Percentiles rank a stretch among this genome's conserved stretches.
phyloP scores from a whole-genome alignment of 768 basidiomycete species.

The Collybia mongolica region DNA sequence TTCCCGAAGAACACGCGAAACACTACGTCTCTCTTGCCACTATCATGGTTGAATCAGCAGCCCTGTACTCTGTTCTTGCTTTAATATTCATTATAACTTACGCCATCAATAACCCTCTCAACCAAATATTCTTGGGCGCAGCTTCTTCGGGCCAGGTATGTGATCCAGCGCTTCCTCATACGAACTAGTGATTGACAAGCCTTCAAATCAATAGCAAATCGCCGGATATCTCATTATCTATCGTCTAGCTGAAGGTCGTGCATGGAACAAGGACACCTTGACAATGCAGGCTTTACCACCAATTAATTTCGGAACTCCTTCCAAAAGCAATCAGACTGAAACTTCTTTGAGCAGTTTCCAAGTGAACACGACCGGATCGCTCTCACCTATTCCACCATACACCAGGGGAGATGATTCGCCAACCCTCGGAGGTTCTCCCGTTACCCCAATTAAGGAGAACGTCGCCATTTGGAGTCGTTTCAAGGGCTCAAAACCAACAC shows the following conservation, averaged over 20 bases:
- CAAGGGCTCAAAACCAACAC: neutral
- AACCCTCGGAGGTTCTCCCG: conserved; percentile 3
- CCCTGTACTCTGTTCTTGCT: conserved; percentile 29
- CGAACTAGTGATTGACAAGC: neutral
- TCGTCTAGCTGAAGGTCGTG: conserved; percentile 44
- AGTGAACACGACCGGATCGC: neutral
- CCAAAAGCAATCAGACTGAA: neutral
- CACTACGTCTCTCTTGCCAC: conserved; percentile 28
- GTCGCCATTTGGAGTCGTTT: conserved; percentile 2
- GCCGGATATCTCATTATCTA: conserved; percentile 48
- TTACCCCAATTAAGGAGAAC: conserved; percentile 1
- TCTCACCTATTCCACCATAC: neutral
- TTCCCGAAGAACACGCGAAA: conserved; percentile 25
- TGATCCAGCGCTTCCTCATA: neutral
- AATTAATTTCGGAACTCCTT: conserved; percentile 7
- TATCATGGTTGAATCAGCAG: conserved; percentile 35
- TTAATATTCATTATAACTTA: conserved; percentile 30
- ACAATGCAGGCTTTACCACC: conserved; percentile 15
- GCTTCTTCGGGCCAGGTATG: conserved; percentile 27
- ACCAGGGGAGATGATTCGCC: neutral
- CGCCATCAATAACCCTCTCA: conserved; percentile 27
- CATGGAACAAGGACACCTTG: conserved; percentile 34
- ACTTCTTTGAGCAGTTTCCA: conserved; percentile 4
- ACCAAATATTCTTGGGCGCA: conserved; percentile 27
- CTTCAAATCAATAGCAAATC: conserved; percentile 32